Conservation (phyloP, 1,284 basidiomycete species). For the Sphagnurus paluster region DNA sequence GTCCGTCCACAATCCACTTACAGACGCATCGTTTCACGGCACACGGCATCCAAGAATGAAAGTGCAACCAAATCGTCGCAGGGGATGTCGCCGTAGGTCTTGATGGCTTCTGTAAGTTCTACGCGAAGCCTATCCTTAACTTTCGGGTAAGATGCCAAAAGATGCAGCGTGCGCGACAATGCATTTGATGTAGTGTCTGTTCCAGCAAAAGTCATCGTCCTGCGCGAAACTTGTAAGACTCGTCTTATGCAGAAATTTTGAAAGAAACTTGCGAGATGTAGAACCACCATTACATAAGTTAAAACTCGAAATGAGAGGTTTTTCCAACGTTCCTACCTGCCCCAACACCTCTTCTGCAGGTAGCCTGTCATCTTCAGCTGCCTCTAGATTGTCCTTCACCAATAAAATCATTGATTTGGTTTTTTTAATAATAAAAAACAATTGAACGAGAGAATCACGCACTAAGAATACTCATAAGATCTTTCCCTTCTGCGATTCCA, state of each 20-base stretch:
- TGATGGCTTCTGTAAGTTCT: slow-evolving; percentile 33
- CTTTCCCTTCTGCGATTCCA: slow-evolving; percentile 40
- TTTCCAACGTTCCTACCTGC: slow-evolving; percentile 17
- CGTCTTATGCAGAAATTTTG: background rate
- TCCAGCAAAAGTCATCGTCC: slow-evolving; percentile 45
- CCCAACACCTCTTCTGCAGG: slow-evolving; percentile 18
- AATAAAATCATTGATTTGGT: background rate
- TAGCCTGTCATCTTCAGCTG: slow-evolving; percentile 19
- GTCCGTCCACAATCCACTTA: background rate
- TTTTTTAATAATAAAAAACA: background rate
- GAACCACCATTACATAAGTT: background rate
- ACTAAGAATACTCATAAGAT: slow-evolving; percentile 49
- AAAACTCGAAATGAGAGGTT: slow-evolving; percentile 12
- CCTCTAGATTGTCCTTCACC: slow-evolving; percentile 30
- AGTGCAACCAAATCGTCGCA: slow-evolving; percentile 35
- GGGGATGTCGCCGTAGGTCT: slow-evolving; percentile 24
- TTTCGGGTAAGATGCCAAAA: slow-evolving; percentile 36
- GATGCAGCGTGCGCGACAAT: slow-evolving; percentile 37
- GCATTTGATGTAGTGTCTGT: slow-evolving; percentile 46
- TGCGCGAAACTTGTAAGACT: slow-evolving; percentile 14
- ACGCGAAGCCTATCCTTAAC: slow-evolving; percentile 37
- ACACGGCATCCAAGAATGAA: slow-evolving; percentile 39
- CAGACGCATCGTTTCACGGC: slow-evolving; percentile 36
- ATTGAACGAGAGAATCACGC: slow-evolving; percentile 24
- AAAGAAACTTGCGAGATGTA: slow-evolving; percentile 38